A percentile compares a stretch with the other conserved stretches of the same genome.
These are phyloP conservation scores for Colletotrichum musicola DNA, from an alignment of 2,329 filamentous ascomycete genomes.

Conservation along the genomic window DNA sequence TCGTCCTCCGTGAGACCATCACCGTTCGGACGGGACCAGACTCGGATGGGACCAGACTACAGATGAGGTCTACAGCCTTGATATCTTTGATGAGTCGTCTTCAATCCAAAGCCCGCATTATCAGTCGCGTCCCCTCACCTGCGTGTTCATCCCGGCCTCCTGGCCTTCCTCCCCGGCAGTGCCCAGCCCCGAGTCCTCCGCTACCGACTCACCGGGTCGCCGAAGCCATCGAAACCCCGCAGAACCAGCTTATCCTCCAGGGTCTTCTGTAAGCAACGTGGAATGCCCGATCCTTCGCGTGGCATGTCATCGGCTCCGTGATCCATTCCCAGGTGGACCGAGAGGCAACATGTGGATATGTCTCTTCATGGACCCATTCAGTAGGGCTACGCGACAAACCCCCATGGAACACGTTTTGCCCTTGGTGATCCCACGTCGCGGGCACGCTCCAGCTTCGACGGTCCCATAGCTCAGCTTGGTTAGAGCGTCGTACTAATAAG, in stretches of 20 bases:
- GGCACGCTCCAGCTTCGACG: neutral
- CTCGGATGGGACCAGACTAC: neutral
- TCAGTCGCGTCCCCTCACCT: too few species aligned
- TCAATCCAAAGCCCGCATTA: too few species aligned
- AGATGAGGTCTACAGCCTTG: slow-evolving; percentile 8
- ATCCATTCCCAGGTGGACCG: slow-evolving; percentile 8
- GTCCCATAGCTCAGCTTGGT: slow-evolving; percentile 3
- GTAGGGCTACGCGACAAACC: slow-evolving; percentile 17
- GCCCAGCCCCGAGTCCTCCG: too few species aligned
- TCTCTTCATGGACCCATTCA: neutral
- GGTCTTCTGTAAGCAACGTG: too few species aligned
- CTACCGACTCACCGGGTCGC: neutral
- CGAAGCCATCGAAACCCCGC: too few species aligned
- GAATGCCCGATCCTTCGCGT: too few species aligned
- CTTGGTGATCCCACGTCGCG: neutral
- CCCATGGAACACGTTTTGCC: neutral
- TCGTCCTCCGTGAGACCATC: slow-evolving; percentile 4
- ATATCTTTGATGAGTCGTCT: neutral
- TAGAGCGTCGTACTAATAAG: slow-evolving; percentile 2
- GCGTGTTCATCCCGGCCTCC: too few species aligned
- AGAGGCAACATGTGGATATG: neutral
- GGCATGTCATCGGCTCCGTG: too few species aligned
- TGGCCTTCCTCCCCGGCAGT: too few species aligned
- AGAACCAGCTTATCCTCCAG: too few species aligned
- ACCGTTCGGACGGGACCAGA: slow-evolving; percentile 8